Base-by-base conservation (phyloP, 768 basidiomycete genomes). In the Termitomyces sp. region DNA sequence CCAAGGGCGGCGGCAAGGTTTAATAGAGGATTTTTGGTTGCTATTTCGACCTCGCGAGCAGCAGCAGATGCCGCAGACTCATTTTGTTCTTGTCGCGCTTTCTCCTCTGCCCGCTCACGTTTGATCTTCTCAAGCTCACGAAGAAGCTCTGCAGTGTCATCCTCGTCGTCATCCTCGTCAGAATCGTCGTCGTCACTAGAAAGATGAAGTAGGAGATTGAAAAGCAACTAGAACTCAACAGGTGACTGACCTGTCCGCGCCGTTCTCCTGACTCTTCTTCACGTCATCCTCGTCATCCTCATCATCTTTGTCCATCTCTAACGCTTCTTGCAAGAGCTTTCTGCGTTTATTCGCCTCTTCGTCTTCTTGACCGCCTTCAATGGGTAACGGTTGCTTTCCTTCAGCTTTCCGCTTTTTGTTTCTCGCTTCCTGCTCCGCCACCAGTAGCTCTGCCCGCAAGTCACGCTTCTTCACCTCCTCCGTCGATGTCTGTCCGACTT, bases 101-200 rank as follows among this genome's bases (percentile, higher is more conserved):
- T 94, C 73, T 98, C 97, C 65, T 90, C 95, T 11, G 95, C 95
- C 10, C 96, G 82, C 67, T 98, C 95, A 46, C 87, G 87, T 73
- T 97, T 98, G 63, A 98, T 98, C 77, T 96, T 98, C 73, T 97
- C 96, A n/a, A 99, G 80, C 70, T 99, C 97, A 25, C 94, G 86
- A 59, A 99, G 77, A 23, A 99, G 79, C 65, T 97, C 96, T 0
- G 94, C 94, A 0, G 94, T 93, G 53, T 96, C 93, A 64, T 94
- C 92, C 61, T 96, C 95, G 9, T 92, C 90, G 17, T 89, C 82
- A 11, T 77, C 76, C 0, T 69, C 60, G 47, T 73, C 72, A 32
- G 68, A 75, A 23, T 86, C 84, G 7, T 81, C 79, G 8, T 82
- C 82, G 35, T 85, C 84, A 52, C 76, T 80, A 58, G 43, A 53